Evolutionary conservation across 257 asterid species (phyloP).

Genomic region (Lavandula angustifolia): DNA sequence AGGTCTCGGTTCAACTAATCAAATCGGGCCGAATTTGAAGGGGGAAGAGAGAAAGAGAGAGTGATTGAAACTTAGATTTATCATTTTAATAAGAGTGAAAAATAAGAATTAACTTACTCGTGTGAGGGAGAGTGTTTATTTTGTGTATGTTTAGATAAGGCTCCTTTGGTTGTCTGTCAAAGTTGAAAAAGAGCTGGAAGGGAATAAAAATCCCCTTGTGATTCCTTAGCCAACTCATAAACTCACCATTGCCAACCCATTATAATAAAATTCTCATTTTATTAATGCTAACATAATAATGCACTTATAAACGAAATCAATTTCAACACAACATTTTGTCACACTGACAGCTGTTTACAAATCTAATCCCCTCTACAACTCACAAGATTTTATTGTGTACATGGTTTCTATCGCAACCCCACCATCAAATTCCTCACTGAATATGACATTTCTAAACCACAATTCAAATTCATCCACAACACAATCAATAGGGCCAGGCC

Average conservation of each 20-base stretch:
- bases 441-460: slow-evolving; percentile 36
- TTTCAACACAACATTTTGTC: slow-evolving; percentile 45
- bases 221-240: slow-evolving; percentile 41
- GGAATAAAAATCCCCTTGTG: background rate
- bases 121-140: background rate
- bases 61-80: too few species aligned
- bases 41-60: too few species aligned
- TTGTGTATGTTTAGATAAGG: background rate
- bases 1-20: too few species aligned
- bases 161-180: slow-evolving; percentile 7
- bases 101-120: too few species aligned
- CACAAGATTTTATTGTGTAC: slow-evolving; percentile 42
- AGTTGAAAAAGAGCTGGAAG: background rate
- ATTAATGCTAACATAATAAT: slow-evolving; percentile 34
- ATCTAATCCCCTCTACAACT: slow-evolving; percentile 43
- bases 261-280: slow-evolving; percentile 27
- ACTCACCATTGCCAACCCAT: slow-evolving; percentile 40
- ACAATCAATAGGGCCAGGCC: background rate
- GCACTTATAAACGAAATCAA: slow-evolving; percentile 33
- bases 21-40: too few species aligned
- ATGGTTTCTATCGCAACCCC: slow-evolving; percentile 33
- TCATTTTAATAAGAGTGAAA: too few species aligned
- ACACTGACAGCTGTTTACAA: slow-evolving; percentile 78
- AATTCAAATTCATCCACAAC: slow-evolving; percentile 2
- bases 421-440: slow-evolving; percentile 36